Percentiles rank a stretch among this genome's conserved stretches.
phyloP scores from a whole-genome alignment of 305 asterid genomes.

The Caryopteris hybrid region DNA sequence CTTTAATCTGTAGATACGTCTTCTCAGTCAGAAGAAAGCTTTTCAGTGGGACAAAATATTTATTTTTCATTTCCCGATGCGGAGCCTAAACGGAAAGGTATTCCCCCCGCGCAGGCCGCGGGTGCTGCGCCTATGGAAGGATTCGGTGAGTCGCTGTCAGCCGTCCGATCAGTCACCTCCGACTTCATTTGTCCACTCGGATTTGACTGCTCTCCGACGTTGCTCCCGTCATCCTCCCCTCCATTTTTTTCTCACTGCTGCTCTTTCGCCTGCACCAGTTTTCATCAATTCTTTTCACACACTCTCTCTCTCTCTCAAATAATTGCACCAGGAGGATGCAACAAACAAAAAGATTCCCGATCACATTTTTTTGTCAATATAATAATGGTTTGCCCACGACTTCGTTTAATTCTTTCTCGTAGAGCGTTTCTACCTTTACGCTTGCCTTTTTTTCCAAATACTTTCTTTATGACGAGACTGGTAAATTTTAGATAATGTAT shows the following conservation, averaged over 20 bases:
- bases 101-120: slow-evolving; percentile 45
- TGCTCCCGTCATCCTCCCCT: not conserved
- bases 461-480: too few species aligned
- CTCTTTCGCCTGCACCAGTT: not conserved
- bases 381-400: too few species aligned
- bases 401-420: too few species aligned
- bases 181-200: slow-evolving; percentile 27
- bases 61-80: not conserved
- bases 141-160: slow-evolving; percentile 19
- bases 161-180: slow-evolving; percentile 33
- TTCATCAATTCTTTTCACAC: too few species aligned
- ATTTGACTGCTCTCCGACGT: slow-evolving; percentile 32
- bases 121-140: slow-evolving; percentile 12
- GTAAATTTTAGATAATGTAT: too few species aligned
- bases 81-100: not conserved
- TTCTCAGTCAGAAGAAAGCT: not conserved
- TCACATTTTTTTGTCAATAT: too few species aligned
- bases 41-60: not conserved
- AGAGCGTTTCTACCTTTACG: too few species aligned
- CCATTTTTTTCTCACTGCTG: not conserved
- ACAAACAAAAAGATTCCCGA: too few species aligned
- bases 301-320: slow-evolving; percentile 14
- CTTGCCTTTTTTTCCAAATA: too few species aligned
- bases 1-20: not conserved
- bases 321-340: too few species aligned